Evolutionary conservation across 2,329 filamentous ascomycete genomes (phyloP).

Genomic region (Clarireedia monteithiana): DNA sequence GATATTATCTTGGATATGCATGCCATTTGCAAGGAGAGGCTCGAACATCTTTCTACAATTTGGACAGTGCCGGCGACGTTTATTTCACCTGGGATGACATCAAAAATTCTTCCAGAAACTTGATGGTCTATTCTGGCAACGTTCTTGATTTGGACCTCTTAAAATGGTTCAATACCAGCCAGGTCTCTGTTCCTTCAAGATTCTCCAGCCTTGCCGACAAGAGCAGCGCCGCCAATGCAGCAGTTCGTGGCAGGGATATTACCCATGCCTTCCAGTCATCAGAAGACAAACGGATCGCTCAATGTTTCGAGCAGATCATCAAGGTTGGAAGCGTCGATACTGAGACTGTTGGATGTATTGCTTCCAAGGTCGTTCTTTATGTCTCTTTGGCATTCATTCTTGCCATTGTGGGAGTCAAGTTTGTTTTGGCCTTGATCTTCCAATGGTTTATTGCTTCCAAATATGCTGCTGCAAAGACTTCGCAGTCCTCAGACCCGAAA

Average conservation of each 20-base stretch:
- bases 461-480: constrained; percentile 80
- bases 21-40: constrained; percentile 73
- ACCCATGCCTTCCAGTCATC: constrained; percentile 79
- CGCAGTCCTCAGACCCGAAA: constrained; percentile 71
- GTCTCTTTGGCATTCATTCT: constrained; percentile 88
- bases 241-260: constrained; percentile 75
- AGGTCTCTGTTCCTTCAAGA: constrained; percentile 66
- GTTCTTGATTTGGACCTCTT: constrained; percentile 87
- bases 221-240: constrained; percentile 47
- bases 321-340: constrained; percentile 95
- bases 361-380: constrained; percentile 93
- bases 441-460: constrained; percentile 91
- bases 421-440: constrained; percentile 82
- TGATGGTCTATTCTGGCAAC: constrained; percentile 89
- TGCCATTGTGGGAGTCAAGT: constrained; percentile 78
- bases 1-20: constrained; percentile 75
- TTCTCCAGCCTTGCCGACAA: constrained; percentile 76
- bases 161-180: constrained; percentile 77
- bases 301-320: constrained; percentile 88
- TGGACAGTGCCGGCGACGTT: constrained; percentile 71
- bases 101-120: constrained; percentile 77
- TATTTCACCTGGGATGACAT: constrained; percentile 96
- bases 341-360: constrained; percentile 93
- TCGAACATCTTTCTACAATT: constrained; percentile 67
- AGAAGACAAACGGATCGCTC: constrained; percentile 70